phyloP scores from a whole-genome alignment of 768 basidiomycete species.

The Neoboletus brunneissimus region DNA sequence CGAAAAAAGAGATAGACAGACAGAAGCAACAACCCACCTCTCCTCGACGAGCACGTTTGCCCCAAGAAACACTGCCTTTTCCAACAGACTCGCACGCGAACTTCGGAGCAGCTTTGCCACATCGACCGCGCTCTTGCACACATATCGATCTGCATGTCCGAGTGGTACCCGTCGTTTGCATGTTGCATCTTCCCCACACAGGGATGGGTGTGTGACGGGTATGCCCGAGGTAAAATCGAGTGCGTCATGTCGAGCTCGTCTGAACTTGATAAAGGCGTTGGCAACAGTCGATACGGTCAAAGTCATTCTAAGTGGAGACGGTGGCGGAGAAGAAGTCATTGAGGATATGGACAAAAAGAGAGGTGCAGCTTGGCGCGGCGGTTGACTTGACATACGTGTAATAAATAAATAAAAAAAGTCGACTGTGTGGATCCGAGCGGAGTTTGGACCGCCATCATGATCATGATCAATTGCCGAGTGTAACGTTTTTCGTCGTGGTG shows the following conservation, averaged over 20 bases:
- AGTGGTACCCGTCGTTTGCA: slow-evolving; percentile 32
- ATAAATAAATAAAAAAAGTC: slow-evolving; percentile 7
- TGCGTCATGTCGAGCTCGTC: slow-evolving; percentile 36
- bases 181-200: slow-evolving; percentile 30
- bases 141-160: slow-evolving; percentile 43
- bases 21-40: slow-evolving; percentile 44
- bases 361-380: neutral
- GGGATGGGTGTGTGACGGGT: slow-evolving; percentile 36
- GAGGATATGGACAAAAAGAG: neutral
- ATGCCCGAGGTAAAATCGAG: slow-evolving; percentile 39
- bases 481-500: neutral
- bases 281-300: slow-evolving; percentile 40
- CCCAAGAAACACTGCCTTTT: slow-evolving; percentile 47
- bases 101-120: slow-evolving; percentile 53
- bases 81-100: slow-evolving; percentile 49
- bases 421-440: slow-evolving; percentile 12
- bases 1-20: neutral
- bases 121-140: slow-evolving; percentile 64
- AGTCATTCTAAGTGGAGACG: slow-evolving; percentile 21
- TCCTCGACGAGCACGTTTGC: slow-evolving; percentile 68
- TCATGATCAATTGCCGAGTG: neutral
- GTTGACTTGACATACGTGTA: neutral
- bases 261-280: slow-evolving; percentile 53
- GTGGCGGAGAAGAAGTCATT: slow-evolving; percentile 23
- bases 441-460: slow-evolving; percentile 15